phyloP scores from a whole-genome alignment of 257 asterid genomes.

The Solanum pinnatisectum region DNA sequence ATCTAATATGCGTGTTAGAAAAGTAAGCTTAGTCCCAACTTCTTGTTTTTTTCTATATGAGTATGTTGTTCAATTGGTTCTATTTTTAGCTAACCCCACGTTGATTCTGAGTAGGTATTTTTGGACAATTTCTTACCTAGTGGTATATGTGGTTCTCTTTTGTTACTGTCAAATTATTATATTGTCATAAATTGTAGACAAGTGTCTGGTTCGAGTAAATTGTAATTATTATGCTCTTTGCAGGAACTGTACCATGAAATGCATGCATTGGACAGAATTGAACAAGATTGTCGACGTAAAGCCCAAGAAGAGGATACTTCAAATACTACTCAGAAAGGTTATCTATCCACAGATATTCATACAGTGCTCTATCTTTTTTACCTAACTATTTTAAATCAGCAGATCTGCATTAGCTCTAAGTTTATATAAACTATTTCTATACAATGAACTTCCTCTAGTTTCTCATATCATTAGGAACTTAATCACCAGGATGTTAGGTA shows the following conservation, averaged over 20 bases:
- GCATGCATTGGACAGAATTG: slow-evolving; percentile 94
- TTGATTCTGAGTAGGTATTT: neutral
- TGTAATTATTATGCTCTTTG: slow-evolving; percentile 11
- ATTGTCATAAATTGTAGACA: neutral
- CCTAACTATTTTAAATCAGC: neutral
- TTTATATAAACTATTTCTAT: neutral
- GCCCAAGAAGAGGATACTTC: slow-evolving; percentile 80
- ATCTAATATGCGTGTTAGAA: neutral
- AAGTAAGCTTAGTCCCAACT: neutral
- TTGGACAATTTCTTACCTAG: neutral
- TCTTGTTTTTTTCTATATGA: neutral
- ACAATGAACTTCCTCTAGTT: neutral
- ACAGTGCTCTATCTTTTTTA: neutral
- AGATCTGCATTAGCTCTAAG: neutral
- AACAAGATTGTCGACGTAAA: slow-evolving; percentile 79
- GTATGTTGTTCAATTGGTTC: neutral
- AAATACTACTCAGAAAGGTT: slow-evolving; percentile 58
- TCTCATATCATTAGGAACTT: neutral
- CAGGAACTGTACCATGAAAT: slow-evolving; percentile 96
- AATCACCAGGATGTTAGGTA: neutral
- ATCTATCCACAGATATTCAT: neutral
- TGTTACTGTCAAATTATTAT: neutral
- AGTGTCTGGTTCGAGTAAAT: neutral
- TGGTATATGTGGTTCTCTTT: neutral
- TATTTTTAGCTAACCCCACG: neutral